phyloP scores from a whole-genome alignment of 352 stramenopile species.

The Thraustochytrium striatum region DNA sequence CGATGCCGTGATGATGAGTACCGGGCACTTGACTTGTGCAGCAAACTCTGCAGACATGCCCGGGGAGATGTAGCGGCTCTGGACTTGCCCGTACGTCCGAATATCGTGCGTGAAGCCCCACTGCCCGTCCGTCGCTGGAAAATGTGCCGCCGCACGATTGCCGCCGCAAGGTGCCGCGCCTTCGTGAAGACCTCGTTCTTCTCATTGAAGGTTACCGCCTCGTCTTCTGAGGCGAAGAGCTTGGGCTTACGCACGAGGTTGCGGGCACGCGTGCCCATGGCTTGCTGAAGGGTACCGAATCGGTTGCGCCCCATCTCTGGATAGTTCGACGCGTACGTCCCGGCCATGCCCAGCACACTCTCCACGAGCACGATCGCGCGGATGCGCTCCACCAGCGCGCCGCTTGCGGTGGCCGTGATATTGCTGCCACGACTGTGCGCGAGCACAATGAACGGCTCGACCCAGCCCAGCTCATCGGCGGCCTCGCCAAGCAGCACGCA shows the following conservation, averaged over 20 bases:
- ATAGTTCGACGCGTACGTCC: slow-evolving; percentile 25
- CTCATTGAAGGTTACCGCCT: slow-evolving; percentile 15
- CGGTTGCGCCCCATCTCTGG: neutral
- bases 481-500: neutral
- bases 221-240: neutral
- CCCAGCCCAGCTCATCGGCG: slow-evolving; percentile 5
- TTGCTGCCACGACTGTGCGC: slow-evolving; percentile 13
- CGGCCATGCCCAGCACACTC: slow-evolving; percentile 35
- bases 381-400: neutral
- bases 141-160: slow-evolving; percentile 16
- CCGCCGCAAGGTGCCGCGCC: neutral
- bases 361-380: slow-evolving; percentile 25
- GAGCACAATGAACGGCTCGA: slow-evolving; percentile 4
- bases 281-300: neutral
- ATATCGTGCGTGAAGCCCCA: slow-evolving; percentile 11
- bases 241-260: neutral
- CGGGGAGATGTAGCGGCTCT: slow-evolving; percentile 22
- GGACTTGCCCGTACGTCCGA: slow-evolving; percentile 33
- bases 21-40: neutral
- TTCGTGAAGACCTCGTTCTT: slow-evolving; percentile 25
- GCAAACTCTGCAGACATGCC: neutral
- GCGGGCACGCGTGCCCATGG: slow-evolving; percentile 5
- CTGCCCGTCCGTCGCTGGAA: neutral
- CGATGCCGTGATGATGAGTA: neutral
- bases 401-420: neutral